phyloP scores from a whole-genome alignment of 2,329 filamentous ascomycete genomes.

The Purpureocillium takamizusanense region DNA sequence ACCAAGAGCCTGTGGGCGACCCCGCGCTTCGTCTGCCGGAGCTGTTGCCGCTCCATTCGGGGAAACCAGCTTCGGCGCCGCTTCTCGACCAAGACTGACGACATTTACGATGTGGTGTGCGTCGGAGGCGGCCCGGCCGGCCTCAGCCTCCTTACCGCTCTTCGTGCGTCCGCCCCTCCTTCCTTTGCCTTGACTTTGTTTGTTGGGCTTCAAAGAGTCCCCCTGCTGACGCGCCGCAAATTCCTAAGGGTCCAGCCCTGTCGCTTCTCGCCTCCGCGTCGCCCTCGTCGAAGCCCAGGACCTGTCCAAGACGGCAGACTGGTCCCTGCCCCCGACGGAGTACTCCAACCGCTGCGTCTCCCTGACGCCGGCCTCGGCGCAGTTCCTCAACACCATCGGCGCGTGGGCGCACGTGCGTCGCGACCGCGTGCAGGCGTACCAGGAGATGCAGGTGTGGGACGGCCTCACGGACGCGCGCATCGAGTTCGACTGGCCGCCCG shows the following conservation, averaged over 20 bases:
- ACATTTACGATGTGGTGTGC: conserved; percentile 89
- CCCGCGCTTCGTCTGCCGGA: conserved; percentile 34
- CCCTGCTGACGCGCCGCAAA: conserved; percentile 26
- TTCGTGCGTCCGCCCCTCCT: conserved; percentile 43
- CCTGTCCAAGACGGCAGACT: conserved; percentile 58
- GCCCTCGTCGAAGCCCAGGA: conserved; percentile 89
- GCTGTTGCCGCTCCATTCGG: conserved; percentile 31
- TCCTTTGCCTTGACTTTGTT: background rate
- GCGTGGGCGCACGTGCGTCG: conserved; percentile 72
- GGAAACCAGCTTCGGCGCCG: conserved; percentile 25
- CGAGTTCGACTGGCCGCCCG: conserved; percentile 68
- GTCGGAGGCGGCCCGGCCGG: conserved; percentile 86
- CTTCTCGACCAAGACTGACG: conserved; percentile 41
- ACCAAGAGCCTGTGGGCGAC: conserved; percentile 14
- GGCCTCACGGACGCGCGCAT: conserved; percentile 81
- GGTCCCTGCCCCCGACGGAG: conserved; percentile 54
- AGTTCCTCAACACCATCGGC: conserved; percentile 73
- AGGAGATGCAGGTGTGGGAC: conserved; percentile 98
- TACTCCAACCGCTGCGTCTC: conserved; percentile 97
- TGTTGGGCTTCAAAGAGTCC: no score
- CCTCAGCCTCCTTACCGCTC: conserved; percentile 68
- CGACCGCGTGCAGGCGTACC: conserved; percentile 73
- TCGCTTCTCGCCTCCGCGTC: conserved; percentile 68
- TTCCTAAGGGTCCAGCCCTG: conserved; percentile 66
- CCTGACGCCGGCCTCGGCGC: conserved; percentile 79